Base-by-base conservation (phyloP, 805 yeast species). In the Aciculoconidium aculeatum region DNA sequence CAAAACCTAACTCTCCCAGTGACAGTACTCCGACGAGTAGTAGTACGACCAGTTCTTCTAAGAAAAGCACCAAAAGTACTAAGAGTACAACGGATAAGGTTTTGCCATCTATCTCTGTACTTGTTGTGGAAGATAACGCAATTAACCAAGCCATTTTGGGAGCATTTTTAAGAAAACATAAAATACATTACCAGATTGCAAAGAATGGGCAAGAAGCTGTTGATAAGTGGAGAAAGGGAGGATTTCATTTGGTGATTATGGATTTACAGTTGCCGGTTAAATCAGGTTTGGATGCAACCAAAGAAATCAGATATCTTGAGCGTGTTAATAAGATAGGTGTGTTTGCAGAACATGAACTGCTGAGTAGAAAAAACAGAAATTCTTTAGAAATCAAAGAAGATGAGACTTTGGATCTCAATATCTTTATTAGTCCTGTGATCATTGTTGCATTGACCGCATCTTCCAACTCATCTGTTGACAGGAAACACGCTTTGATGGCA, bases 381-480 rank as follows among this genome's bases (percentile, higher is more conserved):
- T 40, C 50, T 9, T 27, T 34, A 11, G 50, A 51, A 17, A 34
- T 61, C 5, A 48, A 48, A 16, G 63, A 61, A 7, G 69, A 66
- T 7, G 87, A 81, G 40, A 62, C 61, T 22, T 54, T 85, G 6
- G 85, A 82, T 41, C 53, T 72, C 15, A 58, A 64, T 7, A 55
- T 71, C n/a, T 86, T 86, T 55, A 71, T 85, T 40, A 80, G 94
- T 0, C 98, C 99, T 0, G 95, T 94, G n/a, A 92, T 92, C 33
- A 90, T 92, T 30, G 98, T 92, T 12, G 99, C 99, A 0, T 62
- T 92, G 29, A 92, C 99, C 1, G 98, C 98, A 0, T 79, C 92
- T 6, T 82, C 92, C 11, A 61, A 64, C 33, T 73, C 92, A 16
- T 75, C 80, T 9, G 78, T 78, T 17, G 97, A 88, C 57, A 79